phyloP scores from a whole-genome alignment of 2,329 filamentous ascomycete genomes.

The Phialemoniopsis sp. region DNA sequence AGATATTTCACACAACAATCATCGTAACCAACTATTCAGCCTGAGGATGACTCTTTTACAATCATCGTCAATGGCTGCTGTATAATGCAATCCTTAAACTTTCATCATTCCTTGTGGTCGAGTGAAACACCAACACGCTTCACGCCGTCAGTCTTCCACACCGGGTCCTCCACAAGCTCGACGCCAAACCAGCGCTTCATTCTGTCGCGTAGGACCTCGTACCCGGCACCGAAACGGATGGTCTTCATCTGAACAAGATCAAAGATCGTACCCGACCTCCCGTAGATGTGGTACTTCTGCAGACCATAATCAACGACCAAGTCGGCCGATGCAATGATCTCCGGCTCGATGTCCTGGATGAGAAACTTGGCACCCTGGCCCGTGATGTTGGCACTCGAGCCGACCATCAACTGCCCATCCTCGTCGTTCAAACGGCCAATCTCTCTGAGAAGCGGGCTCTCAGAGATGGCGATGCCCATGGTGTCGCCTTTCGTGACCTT shows the following conservation, averaged over 20 bases:
- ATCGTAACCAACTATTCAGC: too few relatives aligned
- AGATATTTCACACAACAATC: too few relatives aligned
- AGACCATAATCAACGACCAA: conserved; percentile 24
- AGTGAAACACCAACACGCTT: neutral
- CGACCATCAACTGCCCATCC: conserved; percentile 16
- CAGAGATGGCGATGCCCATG: conserved; percentile 20
- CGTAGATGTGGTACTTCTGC: conserved; percentile 15
- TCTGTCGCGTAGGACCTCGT: conserved; percentile 4
- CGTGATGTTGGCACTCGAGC: conserved; percentile 23
- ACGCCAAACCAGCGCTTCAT: conserved; percentile 4
- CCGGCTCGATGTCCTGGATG: conserved; percentile 21
- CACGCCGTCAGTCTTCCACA: neutral
- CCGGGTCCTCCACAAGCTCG: conserved; percentile 1
- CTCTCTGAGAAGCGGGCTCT: conserved; percentile 18
- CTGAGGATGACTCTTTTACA: too few relatives aligned
- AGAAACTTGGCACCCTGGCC: conserved; percentile 19
- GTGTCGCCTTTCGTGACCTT: conserved; percentile 14
- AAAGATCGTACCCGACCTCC: conserved; percentile 5
- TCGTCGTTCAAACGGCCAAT: conserved; percentile 14
- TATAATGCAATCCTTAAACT: too few relatives aligned
- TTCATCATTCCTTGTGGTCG: too few relatives aligned
- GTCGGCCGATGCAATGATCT: conserved; percentile 19
- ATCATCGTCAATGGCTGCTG: too few relatives aligned
- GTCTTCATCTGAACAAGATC: conserved; percentile 3
- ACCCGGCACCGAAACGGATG: conserved; percentile 3